phyloP scores from a whole-genome alignment of 192 early-diverging fungal genomes.

The Coemansia sp. region DNA sequence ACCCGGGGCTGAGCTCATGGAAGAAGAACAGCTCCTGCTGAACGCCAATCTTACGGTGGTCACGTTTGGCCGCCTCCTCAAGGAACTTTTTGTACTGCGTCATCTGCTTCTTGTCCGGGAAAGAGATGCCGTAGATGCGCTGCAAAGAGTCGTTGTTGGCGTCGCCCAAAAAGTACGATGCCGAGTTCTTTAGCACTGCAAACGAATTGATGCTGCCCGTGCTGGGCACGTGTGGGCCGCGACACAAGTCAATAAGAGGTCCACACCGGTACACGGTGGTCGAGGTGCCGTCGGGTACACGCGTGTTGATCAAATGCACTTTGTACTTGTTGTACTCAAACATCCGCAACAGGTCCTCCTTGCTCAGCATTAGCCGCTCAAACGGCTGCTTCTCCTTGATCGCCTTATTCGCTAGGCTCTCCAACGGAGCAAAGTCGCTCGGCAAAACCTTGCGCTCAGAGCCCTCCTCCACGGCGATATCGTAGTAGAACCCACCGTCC shows the following conservation, averaged over 20 bases:
- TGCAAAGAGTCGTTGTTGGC: conserved; percentile 97
- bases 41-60: conserved; percentile 94
- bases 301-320: conserved; percentile 87
- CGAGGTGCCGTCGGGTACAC: conserved; percentile 88
- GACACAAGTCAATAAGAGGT: conserved; percentile 95
- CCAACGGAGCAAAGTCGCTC: conserved; percentile 81
- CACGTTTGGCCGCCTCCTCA: conserved; percentile 93
- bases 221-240: conserved; percentile 93
- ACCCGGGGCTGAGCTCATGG: conserved; percentile 91
- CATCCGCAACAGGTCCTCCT: conserved; percentile 93
- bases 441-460: conserved; percentile 60
- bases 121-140: conserved; percentile 98
- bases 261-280: conserved; percentile 99
- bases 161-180: conserved; percentile 97
- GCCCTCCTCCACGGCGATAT: conserved; percentile 80
- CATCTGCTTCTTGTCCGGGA: conserved; percentile 98
- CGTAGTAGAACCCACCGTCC: conserved; percentile 92
- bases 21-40: conserved; percentile 99
- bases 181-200: conserved; percentile 92
- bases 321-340: conserved; percentile 99
- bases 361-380: conserved; percentile 81
- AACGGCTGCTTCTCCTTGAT: conserved; percentile 97
- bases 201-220: conserved; percentile 94
- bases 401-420: conserved; percentile 81
- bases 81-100: conserved; percentile 93